phyloP scores from a whole-genome alignment of 148 eudicot genomes.

The Diospyros lotus region DNA sequence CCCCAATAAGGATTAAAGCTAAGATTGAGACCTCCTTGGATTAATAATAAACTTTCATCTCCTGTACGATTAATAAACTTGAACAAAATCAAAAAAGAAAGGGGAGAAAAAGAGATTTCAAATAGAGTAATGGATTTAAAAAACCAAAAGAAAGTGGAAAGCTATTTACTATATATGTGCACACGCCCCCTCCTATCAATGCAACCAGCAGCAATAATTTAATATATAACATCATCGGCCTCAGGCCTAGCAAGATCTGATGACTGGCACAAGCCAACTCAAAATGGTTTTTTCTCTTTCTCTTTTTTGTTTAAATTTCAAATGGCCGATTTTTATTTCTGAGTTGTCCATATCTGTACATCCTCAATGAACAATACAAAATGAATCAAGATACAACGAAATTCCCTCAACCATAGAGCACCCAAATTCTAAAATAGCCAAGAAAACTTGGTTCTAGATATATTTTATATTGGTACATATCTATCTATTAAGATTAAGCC shows the following conservation, averaged over 20 bases:
- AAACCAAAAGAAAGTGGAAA: background rate
- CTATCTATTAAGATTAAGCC: background rate
- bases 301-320: background rate
- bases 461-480: background rate
- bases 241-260: background rate
- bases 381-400: background rate
- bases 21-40: slow-evolving; percentile 6
- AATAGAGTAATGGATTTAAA: background rate
- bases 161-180: background rate
- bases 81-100: background rate
- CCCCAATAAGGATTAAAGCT: background rate
- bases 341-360: too few species aligned
- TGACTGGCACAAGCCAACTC: background rate
- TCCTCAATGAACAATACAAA: background rate
- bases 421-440: background rate
- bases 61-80: slow-evolving; percentile 5
- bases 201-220: background rate
- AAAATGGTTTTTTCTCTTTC: too few species aligned
- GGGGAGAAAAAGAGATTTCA: too few species aligned
- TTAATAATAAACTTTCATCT: background rate
- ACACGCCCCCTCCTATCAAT: background rate
- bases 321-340: background rate
- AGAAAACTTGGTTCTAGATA: background rate
- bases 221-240: background rate
- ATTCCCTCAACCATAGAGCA: slow-evolving; percentile 2